Evolutionary conservation across 306 rosid species (phyloP).

Genomic region (Heteromeles arbutifolia): DNA sequence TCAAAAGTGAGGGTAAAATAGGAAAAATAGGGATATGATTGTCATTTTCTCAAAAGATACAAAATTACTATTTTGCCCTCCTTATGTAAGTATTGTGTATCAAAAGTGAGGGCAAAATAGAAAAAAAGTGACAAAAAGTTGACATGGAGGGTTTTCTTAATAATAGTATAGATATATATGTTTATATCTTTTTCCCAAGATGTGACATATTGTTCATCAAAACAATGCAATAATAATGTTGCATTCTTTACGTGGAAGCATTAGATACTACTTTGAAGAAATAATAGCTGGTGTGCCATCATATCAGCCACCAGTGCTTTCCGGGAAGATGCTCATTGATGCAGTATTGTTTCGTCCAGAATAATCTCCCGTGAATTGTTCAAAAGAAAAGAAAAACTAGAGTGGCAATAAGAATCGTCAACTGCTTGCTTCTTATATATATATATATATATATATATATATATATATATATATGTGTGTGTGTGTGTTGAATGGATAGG

Average conservation of each 20-base stretch:
- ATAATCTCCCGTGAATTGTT: not conserved
- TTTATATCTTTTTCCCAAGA: conserved; percentile 14
- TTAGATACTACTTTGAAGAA: conserved; percentile 30
- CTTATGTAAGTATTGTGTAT: too few species aligned
- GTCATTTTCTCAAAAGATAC: too few species aligned
- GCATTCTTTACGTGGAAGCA: conserved; percentile 9
- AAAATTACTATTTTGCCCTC: too few species aligned
- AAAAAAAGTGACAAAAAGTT: too few species aligned
- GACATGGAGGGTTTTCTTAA: too few species aligned
- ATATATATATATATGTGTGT: too few species aligned
- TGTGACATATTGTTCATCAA: conserved; percentile 42
- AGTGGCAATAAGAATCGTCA: not conserved
- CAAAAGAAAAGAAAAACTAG: not conserved
- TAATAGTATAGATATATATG: too few species aligned
- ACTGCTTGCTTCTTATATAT: not conserved
- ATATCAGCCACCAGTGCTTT: conserved; percentile 13
- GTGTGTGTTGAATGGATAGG: too few species aligned
- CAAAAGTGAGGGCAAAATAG: too few species aligned
- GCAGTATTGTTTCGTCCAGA: not conserved
- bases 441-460: too few species aligned
- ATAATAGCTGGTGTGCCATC: not conserved
- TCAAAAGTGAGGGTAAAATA: too few species aligned
- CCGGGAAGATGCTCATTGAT: conserved; percentile 18
- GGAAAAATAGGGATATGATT: too few species aligned
- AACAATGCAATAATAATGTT: not conserved